These are phyloP conservation scores for Carallia pectinifolia DNA, from an alignment of 345 rosid genomes.

Conservation along the genomic window DNA sequence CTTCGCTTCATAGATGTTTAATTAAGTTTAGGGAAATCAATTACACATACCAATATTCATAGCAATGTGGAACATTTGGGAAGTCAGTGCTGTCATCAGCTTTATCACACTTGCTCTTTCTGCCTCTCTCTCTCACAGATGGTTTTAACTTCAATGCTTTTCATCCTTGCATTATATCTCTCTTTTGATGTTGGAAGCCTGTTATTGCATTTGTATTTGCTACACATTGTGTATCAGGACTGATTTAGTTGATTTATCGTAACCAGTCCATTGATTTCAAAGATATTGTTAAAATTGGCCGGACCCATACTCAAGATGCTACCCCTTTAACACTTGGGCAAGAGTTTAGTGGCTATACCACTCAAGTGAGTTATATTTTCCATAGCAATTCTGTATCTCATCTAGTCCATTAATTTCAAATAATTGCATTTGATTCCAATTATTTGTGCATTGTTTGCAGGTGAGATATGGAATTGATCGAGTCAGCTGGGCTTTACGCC, in stretches of 20 bases:
- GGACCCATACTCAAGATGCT: conserved; percentile 98
- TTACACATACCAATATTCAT: too few species aligned
- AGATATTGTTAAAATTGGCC: conserved; percentile 92
- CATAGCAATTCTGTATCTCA: background rate
- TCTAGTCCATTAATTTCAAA: background rate
- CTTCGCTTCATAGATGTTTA: too few species aligned
- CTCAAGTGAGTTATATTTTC: conserved; percentile 56
- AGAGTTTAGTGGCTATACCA: conserved; percentile 95
- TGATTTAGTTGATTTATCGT: conserved; percentile 6
- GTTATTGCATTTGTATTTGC: background rate
- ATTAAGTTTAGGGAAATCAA: too few species aligned
- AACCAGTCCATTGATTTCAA: conserved; percentile 69
- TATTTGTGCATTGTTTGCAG: conserved; percentile 28
- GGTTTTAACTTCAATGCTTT: too few species aligned
- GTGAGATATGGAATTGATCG: conserved; percentile 87
- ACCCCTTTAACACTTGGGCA: conserved; percentile 98
- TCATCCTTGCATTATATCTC: too few species aligned
- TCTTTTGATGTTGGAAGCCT: background rate
- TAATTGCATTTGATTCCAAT: conserved; percentile 9
- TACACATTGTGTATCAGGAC: background rate
- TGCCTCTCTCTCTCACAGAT: background rate
- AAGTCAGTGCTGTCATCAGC: background rate
- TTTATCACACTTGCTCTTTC: background rate
- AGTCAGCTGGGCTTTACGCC: conserved; percentile 69
- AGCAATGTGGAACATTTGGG: background rate